A percentile compares a stretch with the other conserved stretches of the same genome.
These are phyloP conservation scores for Medicago ruthenica DNA, from an alignment of 306 rosid genomes.

Conservation along the genomic window DNA sequence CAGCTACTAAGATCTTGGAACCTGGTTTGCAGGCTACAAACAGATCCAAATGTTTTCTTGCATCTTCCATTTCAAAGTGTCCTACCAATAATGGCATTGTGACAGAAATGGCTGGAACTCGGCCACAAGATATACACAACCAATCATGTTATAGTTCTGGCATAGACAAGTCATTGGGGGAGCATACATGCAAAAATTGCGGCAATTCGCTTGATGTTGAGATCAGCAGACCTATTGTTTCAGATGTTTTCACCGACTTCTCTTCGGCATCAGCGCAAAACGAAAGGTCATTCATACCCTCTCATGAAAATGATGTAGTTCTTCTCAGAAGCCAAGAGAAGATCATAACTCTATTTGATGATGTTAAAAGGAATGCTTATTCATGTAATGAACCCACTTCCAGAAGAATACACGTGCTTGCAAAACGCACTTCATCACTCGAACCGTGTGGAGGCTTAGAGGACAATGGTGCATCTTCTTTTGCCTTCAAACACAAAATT, in stretches of 20 bases:
- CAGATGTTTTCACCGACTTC: slow-evolving; percentile 45
- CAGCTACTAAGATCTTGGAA: slow-evolving; percentile 79
- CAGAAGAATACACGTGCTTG: slow-evolving; percentile 45
- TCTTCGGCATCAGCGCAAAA: slow-evolving; percentile 44
- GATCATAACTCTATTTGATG: slow-evolving; percentile 42
- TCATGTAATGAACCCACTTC: slow-evolving; percentile 39
- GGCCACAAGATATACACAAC: slow-evolving; percentile 21
- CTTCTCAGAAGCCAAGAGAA: slow-evolving; percentile 48
- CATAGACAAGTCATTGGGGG: slow-evolving; percentile 43
- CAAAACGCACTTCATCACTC: slow-evolving; percentile 45
- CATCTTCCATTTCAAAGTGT: slow-evolving; percentile 51
- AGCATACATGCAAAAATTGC: slow-evolving; percentile 56
- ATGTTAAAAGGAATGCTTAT: slow-evolving; percentile 31
- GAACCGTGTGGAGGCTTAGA: slow-evolving; percentile 43
- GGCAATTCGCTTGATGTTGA: slow-evolving; percentile 56
- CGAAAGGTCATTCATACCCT: slow-evolving; percentile 31
- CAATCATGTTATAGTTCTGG: slow-evolving; percentile 40
- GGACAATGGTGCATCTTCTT: slow-evolving; percentile 33
- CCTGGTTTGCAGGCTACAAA: slow-evolving; percentile 71
- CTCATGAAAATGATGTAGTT: slow-evolving; percentile 49
- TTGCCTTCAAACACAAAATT: slow-evolving; percentile 42
- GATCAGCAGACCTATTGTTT: slow-evolving; percentile 34
- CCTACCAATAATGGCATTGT: slow-evolving; percentile 35
- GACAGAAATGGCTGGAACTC: slow-evolving; percentile 24
- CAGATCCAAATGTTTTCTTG: slow-evolving; percentile 59